These are phyloP conservation scores for Lepidium sativum DNA, from an alignment of 345 rosid species.

Conservation along the genomic window DNA sequence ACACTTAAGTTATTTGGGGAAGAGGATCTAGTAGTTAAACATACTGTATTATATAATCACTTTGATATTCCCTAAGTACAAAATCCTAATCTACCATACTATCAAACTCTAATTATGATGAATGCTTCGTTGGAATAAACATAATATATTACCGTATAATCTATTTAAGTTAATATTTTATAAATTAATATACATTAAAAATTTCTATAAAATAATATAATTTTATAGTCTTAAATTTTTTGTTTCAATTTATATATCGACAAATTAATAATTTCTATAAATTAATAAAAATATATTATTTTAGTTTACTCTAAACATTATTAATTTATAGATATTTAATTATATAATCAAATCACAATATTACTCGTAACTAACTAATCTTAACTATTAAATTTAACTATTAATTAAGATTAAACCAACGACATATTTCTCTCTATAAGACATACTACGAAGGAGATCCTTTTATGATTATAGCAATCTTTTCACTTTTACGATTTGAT, in stretches of 20 bases:
- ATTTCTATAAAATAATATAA: no score
- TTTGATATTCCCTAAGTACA: slow-evolving; percentile 21
- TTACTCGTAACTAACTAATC: not conserved
- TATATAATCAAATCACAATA: slow-evolving; percentile 1
- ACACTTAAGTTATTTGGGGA: not conserved
- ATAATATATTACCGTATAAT: no score
- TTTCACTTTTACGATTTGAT: slow-evolving; percentile 18
- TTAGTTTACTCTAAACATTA: no score
- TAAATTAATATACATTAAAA: no score
- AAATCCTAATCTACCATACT: slow-evolving; percentile 12
- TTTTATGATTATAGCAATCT: slow-evolving; percentile 18
- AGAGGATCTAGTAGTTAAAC: slow-evolving; percentile 12
- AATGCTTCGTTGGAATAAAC: not conserved
- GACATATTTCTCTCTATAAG: not conserved
- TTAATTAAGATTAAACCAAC: not conserved
- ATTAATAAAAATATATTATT: no score
- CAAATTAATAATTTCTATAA: no score
- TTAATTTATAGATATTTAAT: no score
- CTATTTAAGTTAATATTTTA: no score
- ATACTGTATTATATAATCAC: not conserved
- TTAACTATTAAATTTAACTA: no score
- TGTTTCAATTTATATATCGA: no score
- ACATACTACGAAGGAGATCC: slow-evolving; percentile 6
- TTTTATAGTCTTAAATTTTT: no score
- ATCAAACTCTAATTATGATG: slow-evolving; percentile 24